Evolutionary conservation across 768 basidiomycete genomes (phyloP), one percentile per base, ranked within the genome.

Genomic region (Lepiota brunneoincarnata): DNA sequence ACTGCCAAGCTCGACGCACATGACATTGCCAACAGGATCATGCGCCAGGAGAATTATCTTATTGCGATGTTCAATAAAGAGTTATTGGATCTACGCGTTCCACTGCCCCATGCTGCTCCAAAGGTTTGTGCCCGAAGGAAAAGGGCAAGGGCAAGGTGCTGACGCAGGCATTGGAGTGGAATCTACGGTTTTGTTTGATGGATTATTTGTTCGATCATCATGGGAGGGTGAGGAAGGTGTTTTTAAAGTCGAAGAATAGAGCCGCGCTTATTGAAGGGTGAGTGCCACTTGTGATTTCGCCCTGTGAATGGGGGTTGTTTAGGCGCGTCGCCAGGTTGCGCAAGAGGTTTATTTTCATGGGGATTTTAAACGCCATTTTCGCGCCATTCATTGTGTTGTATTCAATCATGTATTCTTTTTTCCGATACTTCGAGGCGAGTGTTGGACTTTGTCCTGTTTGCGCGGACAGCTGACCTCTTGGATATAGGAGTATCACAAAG

Each of bases 1-100:
- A 86, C 83, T 1, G 91, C 93, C 43, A 91, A 91, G 66, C 82
- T 99, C 6, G 97, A 99, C 61, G 97, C 96, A 2, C 97, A 99
- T 66, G 96, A 98, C 69, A 85, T 98, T 49, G 96, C 96, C 3
- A 98, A 98, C 67, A 88, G 97, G 48, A 98, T 99, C 63, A 82
- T 99, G 84, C 83, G 97, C 28, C 93, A 98, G 67, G 97, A 98
- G 66, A 99, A 99, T 70, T 99, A 98, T 66, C 80, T 99, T 47
- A 97, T 98, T 55, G 94, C 97, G 0, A 70, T 99, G 17, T 97
- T 99, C 70, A 99, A 98, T 73, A 98, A 98, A 67, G 93, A 97
- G 58, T 70, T 98, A 4, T 76, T 99, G 48, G 91, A 99, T 70
- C 77, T 98, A 18, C 84, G 86, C 7, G 80, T 93, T 1, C 92